Evolutionary conservation across 495 filamentous ascomycete species (phyloP).

Genomic region (Podospora pseudocomata): DNA sequence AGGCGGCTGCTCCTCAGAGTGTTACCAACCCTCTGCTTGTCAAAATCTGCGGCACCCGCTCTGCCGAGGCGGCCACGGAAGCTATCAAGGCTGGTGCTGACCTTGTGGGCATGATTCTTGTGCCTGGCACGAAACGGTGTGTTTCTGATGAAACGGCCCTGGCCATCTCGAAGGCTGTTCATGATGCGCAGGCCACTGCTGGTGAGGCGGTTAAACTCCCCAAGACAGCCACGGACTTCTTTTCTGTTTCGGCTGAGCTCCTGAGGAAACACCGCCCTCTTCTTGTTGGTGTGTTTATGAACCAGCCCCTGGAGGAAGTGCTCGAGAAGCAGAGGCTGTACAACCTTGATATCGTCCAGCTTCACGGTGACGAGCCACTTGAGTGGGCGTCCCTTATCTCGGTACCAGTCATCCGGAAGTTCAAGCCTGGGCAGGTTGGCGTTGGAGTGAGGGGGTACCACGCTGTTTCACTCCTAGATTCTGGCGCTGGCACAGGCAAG

Average conservation of each 20-base stretch:
- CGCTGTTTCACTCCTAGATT: conserved; percentile 76
- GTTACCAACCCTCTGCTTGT: conserved; percentile 56
- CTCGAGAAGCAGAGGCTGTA: conserved; percentile 70
- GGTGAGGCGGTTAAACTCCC: conserved; percentile 15
- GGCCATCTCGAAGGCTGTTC: conserved; percentile 74
- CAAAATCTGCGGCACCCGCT: conserved; percentile 95
- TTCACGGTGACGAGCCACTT: conserved; percentile 86
- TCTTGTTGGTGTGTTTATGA: conserved; percentile 90
- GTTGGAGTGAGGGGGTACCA: conserved; percentile 77
- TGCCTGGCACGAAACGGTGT: conserved; percentile 70
- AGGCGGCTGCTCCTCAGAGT: conserved; percentile 28
- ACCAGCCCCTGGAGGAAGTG: conserved; percentile 80
- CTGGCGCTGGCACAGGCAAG: conserved; percentile 77
- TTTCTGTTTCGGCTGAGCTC: conserved; percentile 38
- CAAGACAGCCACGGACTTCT: conserved; percentile 42
- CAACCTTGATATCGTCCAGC: conserved; percentile 83
- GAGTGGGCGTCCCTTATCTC: conserved; percentile 88
- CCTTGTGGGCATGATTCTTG: conserved; percentile 88
- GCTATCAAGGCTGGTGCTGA: conserved; percentile 89
- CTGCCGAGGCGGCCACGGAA: conserved; percentile 69
- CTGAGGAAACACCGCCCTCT: conserved; percentile 55
- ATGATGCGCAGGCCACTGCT: conserved; percentile 30
- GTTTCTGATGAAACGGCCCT: conserved; percentile 74
- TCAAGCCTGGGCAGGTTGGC: conserved; percentile 66
- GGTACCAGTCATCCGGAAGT: conserved; percentile 83